Percentiles rank a stretch among this genome's conserved stretches.
Evolutionary conservation across 805 yeast species (phyloP).

Genomic region (Myxozyma lipomycoides): DNA sequence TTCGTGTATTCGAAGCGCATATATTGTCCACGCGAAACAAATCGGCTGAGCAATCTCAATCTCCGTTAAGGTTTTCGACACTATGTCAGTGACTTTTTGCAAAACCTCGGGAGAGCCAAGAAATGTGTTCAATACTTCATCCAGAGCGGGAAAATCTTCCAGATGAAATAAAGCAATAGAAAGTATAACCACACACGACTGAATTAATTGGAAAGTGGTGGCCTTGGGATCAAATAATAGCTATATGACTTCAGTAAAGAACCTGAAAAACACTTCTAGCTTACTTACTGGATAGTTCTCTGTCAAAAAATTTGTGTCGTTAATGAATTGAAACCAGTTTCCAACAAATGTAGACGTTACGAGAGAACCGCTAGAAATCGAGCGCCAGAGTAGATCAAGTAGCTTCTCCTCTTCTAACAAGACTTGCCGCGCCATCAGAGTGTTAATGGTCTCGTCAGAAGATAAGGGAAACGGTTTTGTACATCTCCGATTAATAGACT

Average conservation of each 20-base stretch:
- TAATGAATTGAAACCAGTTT: constrained; percentile 2
- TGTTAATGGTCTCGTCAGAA: constrained; percentile 4
- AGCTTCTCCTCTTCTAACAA: constrained; percentile 13
- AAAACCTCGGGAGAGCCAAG: constrained; percentile 5
- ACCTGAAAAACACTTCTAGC: constrained; percentile 2
- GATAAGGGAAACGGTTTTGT: constrained; percentile 1
- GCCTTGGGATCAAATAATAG: background rate
- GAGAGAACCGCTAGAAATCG: constrained; percentile 1
- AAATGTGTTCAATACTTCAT: background rate
- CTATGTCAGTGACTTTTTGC: constrained; percentile 5
- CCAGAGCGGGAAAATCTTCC: constrained; percentile 3
- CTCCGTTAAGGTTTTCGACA: constrained; percentile 4
- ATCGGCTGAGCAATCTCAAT: constrained; percentile 16
- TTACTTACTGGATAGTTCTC: background rate
- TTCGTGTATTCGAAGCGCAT: constrained; percentile 5
- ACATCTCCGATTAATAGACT: constrained; percentile 4
- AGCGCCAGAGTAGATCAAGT: constrained; percentile 7
- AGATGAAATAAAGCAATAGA: constrained; percentile 6
- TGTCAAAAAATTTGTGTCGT: background rate
- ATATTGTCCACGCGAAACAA: constrained; percentile 16
- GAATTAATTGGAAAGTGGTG: background rate
- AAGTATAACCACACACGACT: background rate
- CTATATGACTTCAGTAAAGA: background rate
- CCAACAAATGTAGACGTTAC: constrained; percentile 4
- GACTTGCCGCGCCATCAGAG: constrained; percentile 10